A percentile compares a stretch with the other conserved stretches of the same genome.
Evolutionary conservation across 768 basidiomycete species (phyloP).

Genomic region (Pulveroboletus sp.): DNA sequence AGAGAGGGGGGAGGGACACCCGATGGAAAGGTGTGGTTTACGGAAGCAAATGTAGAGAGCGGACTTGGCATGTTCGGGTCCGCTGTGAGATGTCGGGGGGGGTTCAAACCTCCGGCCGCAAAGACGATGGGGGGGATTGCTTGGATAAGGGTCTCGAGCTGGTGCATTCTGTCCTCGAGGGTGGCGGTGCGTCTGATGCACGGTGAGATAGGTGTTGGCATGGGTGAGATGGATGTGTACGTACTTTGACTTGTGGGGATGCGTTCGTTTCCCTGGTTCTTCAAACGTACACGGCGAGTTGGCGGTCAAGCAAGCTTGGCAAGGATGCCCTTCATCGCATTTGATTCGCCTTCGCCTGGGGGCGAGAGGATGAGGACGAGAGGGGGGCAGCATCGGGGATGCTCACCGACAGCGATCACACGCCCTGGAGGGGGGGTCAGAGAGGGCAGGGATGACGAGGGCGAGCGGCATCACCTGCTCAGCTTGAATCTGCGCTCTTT

Average conservation of each 20-base stretch:
- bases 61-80: slow-evolving; percentile 32
- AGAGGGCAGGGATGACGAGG: too few species aligned
- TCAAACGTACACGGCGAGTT: slow-evolving; percentile 82
- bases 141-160: slow-evolving; percentile 78
- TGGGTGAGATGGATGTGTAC: slow-evolving; percentile 25
- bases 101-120: slow-evolving; percentile 47
- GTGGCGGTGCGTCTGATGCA: slow-evolving; percentile 65
- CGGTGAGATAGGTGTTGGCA: slow-evolving; percentile 4
- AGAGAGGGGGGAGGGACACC: slow-evolving; percentile 78
- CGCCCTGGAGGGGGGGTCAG: slow-evolving; percentile 46
- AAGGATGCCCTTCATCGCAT: slow-evolving; percentile 86
- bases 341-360: slow-evolving; percentile 75
- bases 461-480: too few species aligned
- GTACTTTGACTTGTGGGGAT: slow-evolving; percentile 86
- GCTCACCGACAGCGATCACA: slow-evolving; percentile 89
- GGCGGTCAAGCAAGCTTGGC: slow-evolving; percentile 81
- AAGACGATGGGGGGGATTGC: slow-evolving; percentile 81
- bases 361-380: neutral
- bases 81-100: slow-evolving; percentile 32
- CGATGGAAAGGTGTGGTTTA: slow-evolving; percentile 39
- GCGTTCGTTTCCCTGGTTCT: slow-evolving; percentile 79
- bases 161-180: slow-evolving; percentile 85
- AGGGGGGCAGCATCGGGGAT: neutral
- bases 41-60: slow-evolving; percentile 36
- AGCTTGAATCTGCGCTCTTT: slow-evolving; percentile 86